Conservation (phyloP, 2,329 filamentous ascomycete species). For the Talaromyces sp. region DNA sequence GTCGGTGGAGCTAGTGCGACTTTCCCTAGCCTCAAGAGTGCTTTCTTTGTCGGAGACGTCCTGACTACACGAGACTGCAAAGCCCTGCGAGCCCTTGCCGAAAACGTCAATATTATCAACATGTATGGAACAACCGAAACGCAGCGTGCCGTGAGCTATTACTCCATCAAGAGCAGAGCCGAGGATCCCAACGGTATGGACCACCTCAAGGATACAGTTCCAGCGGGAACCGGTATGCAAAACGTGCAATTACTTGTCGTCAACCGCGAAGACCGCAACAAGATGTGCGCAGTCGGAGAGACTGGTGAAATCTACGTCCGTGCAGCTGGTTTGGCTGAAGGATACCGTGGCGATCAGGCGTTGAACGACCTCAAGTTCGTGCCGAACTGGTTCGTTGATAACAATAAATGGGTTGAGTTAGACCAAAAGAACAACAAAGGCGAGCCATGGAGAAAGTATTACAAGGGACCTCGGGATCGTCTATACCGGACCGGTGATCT, state of each 20-base stretch:
- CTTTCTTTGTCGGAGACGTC: constrained; percentile 90
- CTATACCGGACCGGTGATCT: constrained; percentile 87
- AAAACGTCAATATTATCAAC: constrained; percentile 74
- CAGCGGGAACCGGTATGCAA: constrained; percentile 81
- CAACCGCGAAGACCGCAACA: constrained; percentile 63
- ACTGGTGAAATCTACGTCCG: constrained; percentile 81
- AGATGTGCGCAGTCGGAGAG: constrained; percentile 75
- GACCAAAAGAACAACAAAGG: constrained; percentile 54
- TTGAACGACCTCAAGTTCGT: constrained; percentile 76
- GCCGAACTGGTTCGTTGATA: constrained; percentile 81
- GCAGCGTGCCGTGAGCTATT: constrained; percentile 77
- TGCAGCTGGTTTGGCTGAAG: constrained; percentile 79
- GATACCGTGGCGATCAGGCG: constrained; percentile 64
- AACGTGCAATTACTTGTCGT: constrained; percentile 88
- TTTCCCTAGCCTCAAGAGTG: constrained; percentile 73
- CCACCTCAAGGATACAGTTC: constrained; percentile 70
- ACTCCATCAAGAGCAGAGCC: constrained; percentile 66
- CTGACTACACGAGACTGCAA: constrained; percentile 80
- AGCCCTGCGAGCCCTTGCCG: constrained; percentile 70
- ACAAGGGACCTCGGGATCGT: constrained; percentile 78
- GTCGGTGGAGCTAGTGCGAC: constrained; percentile 77
- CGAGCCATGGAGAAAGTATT: constrained; percentile 76
- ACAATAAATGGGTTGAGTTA: constrained; percentile 64
- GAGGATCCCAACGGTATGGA: constrained; percentile 54
- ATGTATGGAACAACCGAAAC: constrained; percentile 91